Evolutionary conservation across 371 early-diverging fungal genomes (phyloP).

Genomic region (Caulochytrium protostelioides): DNA sequence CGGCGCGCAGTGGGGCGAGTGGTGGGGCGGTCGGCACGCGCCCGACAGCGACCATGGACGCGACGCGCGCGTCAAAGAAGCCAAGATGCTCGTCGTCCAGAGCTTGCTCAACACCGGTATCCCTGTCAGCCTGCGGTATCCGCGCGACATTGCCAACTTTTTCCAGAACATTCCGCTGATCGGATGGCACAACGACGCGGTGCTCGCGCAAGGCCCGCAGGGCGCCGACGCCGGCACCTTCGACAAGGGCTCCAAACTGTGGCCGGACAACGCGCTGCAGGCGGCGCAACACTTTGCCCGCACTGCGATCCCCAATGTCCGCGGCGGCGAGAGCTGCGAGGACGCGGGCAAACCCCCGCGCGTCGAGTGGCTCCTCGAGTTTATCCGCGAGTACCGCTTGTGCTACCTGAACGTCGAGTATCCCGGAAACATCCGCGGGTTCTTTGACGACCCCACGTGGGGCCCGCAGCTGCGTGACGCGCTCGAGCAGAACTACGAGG

Average conservation of each 20-base stretch:
- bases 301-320: background rate
- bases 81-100: background rate
- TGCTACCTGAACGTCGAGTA: conserved; percentile 2
- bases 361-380: background rate
- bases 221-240: conserved; percentile 2
- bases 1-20: conserved; percentile 1
- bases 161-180: background rate
- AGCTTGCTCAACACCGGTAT: background rate
- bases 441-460: too few relatives aligned
- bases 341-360: background rate
- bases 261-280: background rate
- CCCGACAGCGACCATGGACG: conserved; percentile 1
- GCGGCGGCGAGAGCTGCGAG: conserved; percentile 1
- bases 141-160: conserved; percentile 1
- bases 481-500: too few relatives aligned
- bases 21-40: conserved; percentile 1
- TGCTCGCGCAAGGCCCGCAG: conserved; percentile 1
- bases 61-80: background rate
- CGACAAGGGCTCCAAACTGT: conserved; percentile 1
- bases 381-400: background rate
- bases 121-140: background rate
- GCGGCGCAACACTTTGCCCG: background rate
- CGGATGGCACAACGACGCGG: conserved; percentile 2
- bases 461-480: too few relatives aligned
- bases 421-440: too few relatives aligned